Conservation (phyloP, 108 stramenopile genomes). For the Pseudonitzschia pungens region DNA sequence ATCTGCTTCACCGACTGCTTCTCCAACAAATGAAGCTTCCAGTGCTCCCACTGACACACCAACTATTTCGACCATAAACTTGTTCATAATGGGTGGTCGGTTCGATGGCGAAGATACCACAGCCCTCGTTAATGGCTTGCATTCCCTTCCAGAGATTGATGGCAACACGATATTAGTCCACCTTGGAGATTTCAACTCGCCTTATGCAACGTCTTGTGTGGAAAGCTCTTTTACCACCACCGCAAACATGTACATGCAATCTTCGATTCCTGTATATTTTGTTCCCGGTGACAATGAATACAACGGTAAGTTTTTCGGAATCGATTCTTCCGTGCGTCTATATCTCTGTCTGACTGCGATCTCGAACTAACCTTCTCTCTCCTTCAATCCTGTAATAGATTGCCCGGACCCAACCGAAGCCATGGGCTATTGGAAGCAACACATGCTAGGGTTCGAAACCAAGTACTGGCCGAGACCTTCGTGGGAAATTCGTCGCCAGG, state of each 20-base stretch:
- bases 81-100: constrained; percentile 40
- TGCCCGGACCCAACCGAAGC: constrained; percentile 42
- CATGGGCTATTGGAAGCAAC: constrained; percentile 32
- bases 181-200: constrained; percentile 52
- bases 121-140: constrained; percentile 22
- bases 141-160: constrained; percentile 22
- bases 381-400: constrained; percentile 18
- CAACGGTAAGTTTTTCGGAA: constrained; percentile 37
- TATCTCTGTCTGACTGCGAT: neutral
- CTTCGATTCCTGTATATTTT: constrained; percentile 48
- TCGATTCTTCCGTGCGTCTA: neutral
- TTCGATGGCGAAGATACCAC: constrained; percentile 26
- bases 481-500: constrained; percentile 24
- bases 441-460: constrained; percentile 39
- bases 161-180: constrained; percentile 37
- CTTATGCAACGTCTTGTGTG: constrained; percentile 28
- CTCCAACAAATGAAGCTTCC: constrained; percentile 1
- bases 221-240: constrained; percentile 25
- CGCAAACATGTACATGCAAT: constrained; percentile 21
- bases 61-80: constrained; percentile 7
- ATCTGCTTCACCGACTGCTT: neutral
- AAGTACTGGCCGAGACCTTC: constrained; percentile 30
- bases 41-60: constrained; percentile 17
- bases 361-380: neutral
- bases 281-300: constrained; percentile 56